Conservation (phyloP, 2,329 filamentous ascomycete genomes). For the Triangularia verruculosa region DNA sequence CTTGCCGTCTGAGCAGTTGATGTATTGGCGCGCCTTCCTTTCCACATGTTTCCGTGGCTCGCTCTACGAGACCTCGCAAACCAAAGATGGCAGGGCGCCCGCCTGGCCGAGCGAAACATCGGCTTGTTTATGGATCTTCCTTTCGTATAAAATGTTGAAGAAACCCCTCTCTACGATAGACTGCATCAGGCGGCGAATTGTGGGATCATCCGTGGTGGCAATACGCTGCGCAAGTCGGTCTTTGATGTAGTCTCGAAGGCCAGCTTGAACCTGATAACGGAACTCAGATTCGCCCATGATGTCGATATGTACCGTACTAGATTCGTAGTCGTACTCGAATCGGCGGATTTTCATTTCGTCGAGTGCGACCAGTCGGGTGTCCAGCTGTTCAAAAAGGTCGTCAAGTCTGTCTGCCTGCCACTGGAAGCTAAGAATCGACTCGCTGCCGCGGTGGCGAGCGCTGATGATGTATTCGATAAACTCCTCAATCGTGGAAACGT, state of each 20-base stretch:
- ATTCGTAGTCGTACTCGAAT: slow-evolving; percentile 12
- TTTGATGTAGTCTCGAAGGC: slow-evolving; percentile 3
- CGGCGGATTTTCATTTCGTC: slow-evolving; percentile 5
- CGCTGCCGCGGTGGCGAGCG: background rate
- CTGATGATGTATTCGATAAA: background rate
- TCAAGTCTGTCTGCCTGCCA: slow-evolving; percentile 6
- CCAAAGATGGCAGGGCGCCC: slow-evolving; percentile 9
- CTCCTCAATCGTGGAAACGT: slow-evolving; percentile 6
- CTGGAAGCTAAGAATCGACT: slow-evolving; percentile 5
- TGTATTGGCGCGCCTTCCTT: slow-evolving; percentile 16
- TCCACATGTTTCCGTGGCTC: slow-evolving; percentile 12
- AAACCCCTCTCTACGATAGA: slow-evolving; percentile 2
- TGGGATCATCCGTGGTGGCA: background rate
- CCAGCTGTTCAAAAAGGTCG: slow-evolving; percentile 2
- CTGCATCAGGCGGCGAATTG: background rate
- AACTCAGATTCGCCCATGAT: slow-evolving; percentile 9
- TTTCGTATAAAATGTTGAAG: background rate
- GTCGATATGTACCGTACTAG: slow-evolving; percentile 8
- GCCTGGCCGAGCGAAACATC: slow-evolving; percentile 9
- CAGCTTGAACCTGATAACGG: slow-evolving; percentile 8
- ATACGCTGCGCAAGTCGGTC: background rate
- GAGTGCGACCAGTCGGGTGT: slow-evolving; percentile 4
- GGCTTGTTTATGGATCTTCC: slow-evolving; percentile 7
- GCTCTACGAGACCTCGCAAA: slow-evolving; percentile 18
- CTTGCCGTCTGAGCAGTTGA: slow-evolving; percentile 13